Conservation (phyloP, 257 asterid genomes). For the Solanum pinnatisectum region DNA sequence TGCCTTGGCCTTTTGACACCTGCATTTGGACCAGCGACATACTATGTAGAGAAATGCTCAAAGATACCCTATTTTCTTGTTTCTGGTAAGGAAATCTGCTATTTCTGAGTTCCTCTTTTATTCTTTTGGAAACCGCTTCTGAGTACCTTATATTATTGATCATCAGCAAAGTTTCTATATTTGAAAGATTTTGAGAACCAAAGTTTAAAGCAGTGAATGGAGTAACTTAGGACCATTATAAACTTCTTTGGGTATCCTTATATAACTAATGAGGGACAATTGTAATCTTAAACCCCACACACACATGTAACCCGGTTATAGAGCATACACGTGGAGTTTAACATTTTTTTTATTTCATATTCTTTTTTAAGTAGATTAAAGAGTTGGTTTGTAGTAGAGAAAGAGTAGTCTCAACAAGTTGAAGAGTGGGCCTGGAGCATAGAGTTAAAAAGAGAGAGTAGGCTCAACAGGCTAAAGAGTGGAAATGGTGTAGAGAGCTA, state of each 20-base stretch:
- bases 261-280: background rate
- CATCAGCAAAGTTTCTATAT: background rate
- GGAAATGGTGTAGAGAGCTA: background rate
- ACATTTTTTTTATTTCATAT: background rate
- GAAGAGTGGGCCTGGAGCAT: background rate
- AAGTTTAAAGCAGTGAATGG: background rate
- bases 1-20: constrained; percentile 94
- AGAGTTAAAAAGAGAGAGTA: background rate
- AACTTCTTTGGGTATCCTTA: background rate
- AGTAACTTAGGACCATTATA: background rate
- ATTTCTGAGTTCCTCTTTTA: background rate
- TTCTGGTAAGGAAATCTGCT: constrained; percentile 38
- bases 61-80: constrained; percentile 81
- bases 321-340: background rate
- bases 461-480: background rate
- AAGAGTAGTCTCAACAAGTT: background rate
- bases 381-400: background rate
- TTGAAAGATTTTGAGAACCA: background rate
- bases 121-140: background rate
- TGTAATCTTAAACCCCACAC: background rate
- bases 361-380: background rate
- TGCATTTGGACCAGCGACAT: constrained; percentile 95
- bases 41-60: constrained; percentile 85
- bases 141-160: background rate
- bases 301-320: background rate